A percentile compares a stretch with the other conserved stretches of the same genome.
These are phyloP conservation scores for Tetrahymena malaccensis DNA, from an alignment of 73 alveolate species.

Conservation along the genomic window DNA sequence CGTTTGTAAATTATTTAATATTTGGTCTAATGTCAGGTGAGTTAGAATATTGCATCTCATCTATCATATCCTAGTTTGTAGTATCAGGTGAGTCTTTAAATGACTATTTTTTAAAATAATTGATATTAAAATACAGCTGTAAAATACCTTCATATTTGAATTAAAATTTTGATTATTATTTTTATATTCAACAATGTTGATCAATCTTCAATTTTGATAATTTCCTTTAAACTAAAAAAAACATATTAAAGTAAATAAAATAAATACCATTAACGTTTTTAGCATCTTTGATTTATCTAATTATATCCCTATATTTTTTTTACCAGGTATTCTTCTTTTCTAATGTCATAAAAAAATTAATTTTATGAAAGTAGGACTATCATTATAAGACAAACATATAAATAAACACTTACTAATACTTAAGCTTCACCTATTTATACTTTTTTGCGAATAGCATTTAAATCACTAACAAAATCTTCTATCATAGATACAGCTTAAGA, in stretches of 20 bases:
- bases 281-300: background rate
- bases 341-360: background rate
- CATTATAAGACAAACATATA: background rate
- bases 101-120: background rate
- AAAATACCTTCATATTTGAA: no score
- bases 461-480: background rate
- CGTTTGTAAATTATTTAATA: background rate
- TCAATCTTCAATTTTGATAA: no score
- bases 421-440: background rate
- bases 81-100: background rate
- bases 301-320: background rate
- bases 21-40: background rate
- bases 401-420: background rate
- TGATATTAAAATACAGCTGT: no score
- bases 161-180: no score
- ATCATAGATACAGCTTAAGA: background rate
- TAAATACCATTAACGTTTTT: background rate
- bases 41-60: background rate
- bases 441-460: background rate
- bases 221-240: background rate
- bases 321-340: background rate
- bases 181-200: no score
- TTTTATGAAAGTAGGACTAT: background rate
- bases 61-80: background rate
- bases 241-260: background rate